A percentile compares a stretch with the other conserved stretches of the same genome.
phyloP scores from a whole-genome alignment of 2,329 filamentous ascomycete species.

The Colletotrichum incanum region DNA sequence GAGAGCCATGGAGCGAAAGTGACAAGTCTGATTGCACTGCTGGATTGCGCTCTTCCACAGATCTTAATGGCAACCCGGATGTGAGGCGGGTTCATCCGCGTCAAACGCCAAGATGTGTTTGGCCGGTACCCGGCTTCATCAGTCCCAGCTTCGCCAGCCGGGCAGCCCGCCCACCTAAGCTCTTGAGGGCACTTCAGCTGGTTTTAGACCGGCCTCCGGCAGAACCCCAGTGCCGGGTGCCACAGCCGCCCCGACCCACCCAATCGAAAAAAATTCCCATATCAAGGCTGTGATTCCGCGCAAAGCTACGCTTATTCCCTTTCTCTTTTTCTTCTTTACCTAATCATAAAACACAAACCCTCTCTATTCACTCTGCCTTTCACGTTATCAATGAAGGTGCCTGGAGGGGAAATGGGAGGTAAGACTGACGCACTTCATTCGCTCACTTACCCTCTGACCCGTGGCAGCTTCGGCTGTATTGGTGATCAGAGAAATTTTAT shows the following conservation, averaged over 20 bases:
- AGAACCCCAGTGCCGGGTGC: not conserved
- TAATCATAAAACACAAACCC: constrained; percentile 58
- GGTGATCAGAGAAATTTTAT: constrained; percentile 55
- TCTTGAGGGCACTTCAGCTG: not conserved
- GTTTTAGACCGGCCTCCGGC: not conserved
- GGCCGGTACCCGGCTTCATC: not conserved
- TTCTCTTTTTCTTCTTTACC: constrained; percentile 52
- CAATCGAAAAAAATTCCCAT: constrained; percentile 19
- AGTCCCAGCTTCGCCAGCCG: no score
- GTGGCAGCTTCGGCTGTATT: constrained; percentile 49
- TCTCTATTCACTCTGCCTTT: constrained; percentile 81
- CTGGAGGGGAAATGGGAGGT: constrained; percentile 83
- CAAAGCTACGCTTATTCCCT: constrained; percentile 13
- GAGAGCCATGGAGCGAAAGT: no score
- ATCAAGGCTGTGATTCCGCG: constrained; percentile 43
- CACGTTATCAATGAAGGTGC: constrained; percentile 65
- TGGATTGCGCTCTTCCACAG: not conserved
- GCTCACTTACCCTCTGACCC: constrained; percentile 67
- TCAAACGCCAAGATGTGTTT: constrained; percentile 13
- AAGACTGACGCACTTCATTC: constrained; percentile 63
- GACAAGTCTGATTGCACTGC: no score
- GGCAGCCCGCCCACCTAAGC: no score
- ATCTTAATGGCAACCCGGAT: not conserved
- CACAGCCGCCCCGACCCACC: not conserved
- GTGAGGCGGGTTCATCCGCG: constrained; percentile 10